Percentiles rank a stretch among this genome's conserved stretches.
These are phyloP conservation scores for Saccharomycopsis crataegensis DNA, from an alignment of 1,139 yeast genomes.

Conservation along the genomic window DNA sequence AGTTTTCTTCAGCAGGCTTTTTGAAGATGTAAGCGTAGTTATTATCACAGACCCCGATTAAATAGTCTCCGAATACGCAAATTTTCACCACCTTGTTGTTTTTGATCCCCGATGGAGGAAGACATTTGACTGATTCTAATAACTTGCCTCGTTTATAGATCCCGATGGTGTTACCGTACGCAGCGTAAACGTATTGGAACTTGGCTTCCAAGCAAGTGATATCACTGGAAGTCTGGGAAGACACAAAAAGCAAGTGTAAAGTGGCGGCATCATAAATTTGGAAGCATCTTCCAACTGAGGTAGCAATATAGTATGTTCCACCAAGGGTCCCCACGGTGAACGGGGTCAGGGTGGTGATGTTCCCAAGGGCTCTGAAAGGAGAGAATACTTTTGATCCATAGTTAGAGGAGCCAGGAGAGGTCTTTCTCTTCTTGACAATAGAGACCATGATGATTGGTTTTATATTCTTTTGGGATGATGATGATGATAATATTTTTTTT, in stretches of 20 bases:
- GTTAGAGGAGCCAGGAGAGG: conserved; percentile 20
- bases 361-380: conserved; percentile 57
- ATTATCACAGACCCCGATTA: conserved; percentile 47
- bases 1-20: conserved; percentile 35
- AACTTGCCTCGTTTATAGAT: conserved; percentile 77
- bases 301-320: conserved; percentile 76
- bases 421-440: conserved; percentile 28
- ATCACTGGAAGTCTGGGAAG: conserved; percentile 62
- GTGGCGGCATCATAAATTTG: conserved; percentile 93
- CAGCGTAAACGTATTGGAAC: conserved; percentile 78
- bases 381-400: conserved; percentile 40
- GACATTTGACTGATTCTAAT: conserved; percentile 42
- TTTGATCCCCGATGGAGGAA: conserved; percentile 23
- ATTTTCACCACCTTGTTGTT: conserved; percentile 36
- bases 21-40: conserved; percentile 57
- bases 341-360: conserved; percentile 71
- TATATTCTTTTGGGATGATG: not conserved
- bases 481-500: not conserved
- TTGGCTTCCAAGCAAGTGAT: conserved; percentile 75
- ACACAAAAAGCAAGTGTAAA: conserved; percentile 77
- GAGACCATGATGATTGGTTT: not conserved
- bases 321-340: conserved; percentile 89
- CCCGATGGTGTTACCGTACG: conserved; percentile 64
- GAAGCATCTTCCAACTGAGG: conserved; percentile 83
- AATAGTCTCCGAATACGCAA: conserved; percentile 69